Base-by-base conservation (phyloP, 805 yeast species). In the Kodamaea nitidulidarum region DNA sequence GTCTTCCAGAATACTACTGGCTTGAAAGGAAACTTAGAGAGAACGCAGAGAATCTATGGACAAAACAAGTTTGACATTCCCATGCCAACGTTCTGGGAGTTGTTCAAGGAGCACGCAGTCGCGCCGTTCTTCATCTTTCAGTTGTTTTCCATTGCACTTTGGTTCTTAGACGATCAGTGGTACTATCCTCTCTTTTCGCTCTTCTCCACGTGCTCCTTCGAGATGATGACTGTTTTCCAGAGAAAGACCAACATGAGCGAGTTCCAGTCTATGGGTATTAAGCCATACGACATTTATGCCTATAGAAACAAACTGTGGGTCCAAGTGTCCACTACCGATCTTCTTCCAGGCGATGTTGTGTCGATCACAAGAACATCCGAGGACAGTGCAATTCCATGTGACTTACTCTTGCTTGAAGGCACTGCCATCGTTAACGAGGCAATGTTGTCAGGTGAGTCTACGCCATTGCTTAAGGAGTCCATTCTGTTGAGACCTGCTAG, bases 121-220 rank as follows among this genome's bases (percentile, higher is more conserved):
- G 98, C 98, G 10, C 98, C 98, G 9, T 87, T 93, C 61, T 93
- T 93, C 53, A 96, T 93, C 17, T 93, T 93, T 71, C 98, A 93
- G 69, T 73, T 93, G 41, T 93, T 93, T 61, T 90, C 97, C 58
- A 95, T 91, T 43, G 95, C 91, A 4, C 71, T 93, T 46, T 93
- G 98, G 97, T 76, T 87, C 56, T 77, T 93, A 78, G 98, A 93
- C 65, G 97, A 91, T 51, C 83, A 85, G 69, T 93, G 98, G 98
- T 90, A 90, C 64, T 84, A 84, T 58, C 88, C 98, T 3, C 67
- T 93, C 43, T 88, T 93, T 65, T 85, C 95, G 21, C 70, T 91
- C 50, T 81, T 93, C 63, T 91, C 91, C 95, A 74, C 93, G 49
- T 82, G 91, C 22, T 76, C 95, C 3, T 93, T 93, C 69, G 98